Percentiles rank a stretch among this genome's conserved stretches.
phyloP scores from a whole-genome alignment of 371 early-diverging fungal genomes.

The Circinella minor region DNA sequence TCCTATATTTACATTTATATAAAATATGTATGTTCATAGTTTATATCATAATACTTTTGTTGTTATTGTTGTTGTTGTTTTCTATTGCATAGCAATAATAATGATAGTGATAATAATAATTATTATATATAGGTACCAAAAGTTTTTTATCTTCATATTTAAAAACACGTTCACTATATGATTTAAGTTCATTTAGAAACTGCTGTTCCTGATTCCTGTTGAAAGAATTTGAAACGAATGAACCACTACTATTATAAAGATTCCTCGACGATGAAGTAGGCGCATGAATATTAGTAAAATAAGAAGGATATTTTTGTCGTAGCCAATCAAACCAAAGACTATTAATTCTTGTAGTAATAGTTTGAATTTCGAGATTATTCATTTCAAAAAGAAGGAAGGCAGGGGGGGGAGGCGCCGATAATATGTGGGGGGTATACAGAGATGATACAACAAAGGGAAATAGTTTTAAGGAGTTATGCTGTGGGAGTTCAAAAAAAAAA shows the following conservation, averaged over 20 bases:
- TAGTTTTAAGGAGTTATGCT: no score
- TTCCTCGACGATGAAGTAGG: neutral
- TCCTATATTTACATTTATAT: slow-evolving; percentile 33
- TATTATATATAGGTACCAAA: slow-evolving; percentile 29
- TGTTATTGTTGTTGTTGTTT: no score
- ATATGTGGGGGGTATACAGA: no score
- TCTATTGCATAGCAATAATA: no score
- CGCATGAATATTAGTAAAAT: neutral
- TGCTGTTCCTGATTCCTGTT: neutral
- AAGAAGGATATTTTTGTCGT: neutral
- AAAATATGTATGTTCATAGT: neutral
- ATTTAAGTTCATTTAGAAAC: slow-evolving; percentile 20
- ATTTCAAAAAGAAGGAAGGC: neutral
- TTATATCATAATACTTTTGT: no score
- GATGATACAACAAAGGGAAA: no score
- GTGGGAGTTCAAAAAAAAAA: no score
- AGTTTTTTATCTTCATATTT: slow-evolving; percentile 45
- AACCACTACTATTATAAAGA: no score
- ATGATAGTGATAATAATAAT: no score
- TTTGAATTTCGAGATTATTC: neutral
- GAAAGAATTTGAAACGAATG: no score
- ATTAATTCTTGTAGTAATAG: neutral
- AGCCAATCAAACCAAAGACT: neutral
- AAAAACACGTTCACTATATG: slow-evolving; percentile 28
- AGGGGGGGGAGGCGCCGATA: neutral